These are phyloP conservation scores for Kazachstania psychrophila DNA, from an alignment of 805 yeast genomes.

Conservation along the genomic window DNA sequence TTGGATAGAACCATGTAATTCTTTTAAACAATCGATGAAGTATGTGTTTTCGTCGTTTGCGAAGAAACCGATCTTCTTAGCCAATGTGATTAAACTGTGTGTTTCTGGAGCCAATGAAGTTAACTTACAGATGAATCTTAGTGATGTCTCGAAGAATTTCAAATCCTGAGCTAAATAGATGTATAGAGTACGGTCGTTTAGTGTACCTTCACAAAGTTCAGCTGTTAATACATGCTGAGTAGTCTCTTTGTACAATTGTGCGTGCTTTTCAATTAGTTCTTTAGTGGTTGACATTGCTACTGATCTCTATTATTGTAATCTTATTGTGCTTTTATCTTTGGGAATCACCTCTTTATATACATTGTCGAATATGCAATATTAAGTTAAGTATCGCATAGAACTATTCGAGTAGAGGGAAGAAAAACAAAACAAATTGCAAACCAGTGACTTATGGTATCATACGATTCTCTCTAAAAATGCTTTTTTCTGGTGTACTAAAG, in stretches of 20 bases:
- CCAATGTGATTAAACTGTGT: constrained; percentile 32
- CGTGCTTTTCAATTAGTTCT: constrained; percentile 19
- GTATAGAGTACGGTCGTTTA: constrained; percentile 35
- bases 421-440: too few relatives aligned
- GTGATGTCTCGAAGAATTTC: constrained; percentile 36
- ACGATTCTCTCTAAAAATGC: too few relatives aligned
- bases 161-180: constrained; percentile 43
- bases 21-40: constrained; percentile 30
- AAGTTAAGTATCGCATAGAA: background rate
- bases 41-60: constrained; percentile 42
- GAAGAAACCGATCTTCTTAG: constrained; percentile 44
- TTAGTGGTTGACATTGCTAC: constrained; percentile 17
- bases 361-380: too few relatives aligned
- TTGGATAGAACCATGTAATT: constrained; percentile 14
- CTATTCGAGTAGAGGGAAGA: background rate
- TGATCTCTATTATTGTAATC: too few relatives aligned
- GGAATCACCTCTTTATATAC: too few relatives aligned
- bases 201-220: constrained; percentile 39
- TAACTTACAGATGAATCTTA: constrained; percentile 37
- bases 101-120: constrained; percentile 37
- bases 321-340: too few relatives aligned
- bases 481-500: too few relatives aligned
- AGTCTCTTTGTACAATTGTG: constrained; percentile 23
- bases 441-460: too few relatives aligned
- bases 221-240: constrained; percentile 35